Evolutionary conservation across 768 basidiomycete genomes (phyloP).

Genomic region (Kwoniella shandongensis): DNA sequence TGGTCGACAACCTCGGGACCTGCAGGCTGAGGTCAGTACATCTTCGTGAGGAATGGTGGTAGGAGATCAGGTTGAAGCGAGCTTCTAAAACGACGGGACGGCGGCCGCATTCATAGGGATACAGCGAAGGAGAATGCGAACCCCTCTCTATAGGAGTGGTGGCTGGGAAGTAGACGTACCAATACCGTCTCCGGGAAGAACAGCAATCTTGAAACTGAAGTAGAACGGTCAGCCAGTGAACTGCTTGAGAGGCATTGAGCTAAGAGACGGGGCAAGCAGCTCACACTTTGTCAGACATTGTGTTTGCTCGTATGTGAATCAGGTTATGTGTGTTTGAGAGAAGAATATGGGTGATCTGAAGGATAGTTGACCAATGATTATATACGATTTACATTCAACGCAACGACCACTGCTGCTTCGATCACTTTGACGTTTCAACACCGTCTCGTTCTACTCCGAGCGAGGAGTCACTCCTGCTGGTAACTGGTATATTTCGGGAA

Average conservation of each 20-base stretch:
- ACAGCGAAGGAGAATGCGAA: no score
- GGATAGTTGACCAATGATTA: no score
- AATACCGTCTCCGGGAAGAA: slow-evolving; percentile 96
- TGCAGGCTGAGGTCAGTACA: slow-evolving; percentile 39
- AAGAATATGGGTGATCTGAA: no score
- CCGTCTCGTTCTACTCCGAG: no score
- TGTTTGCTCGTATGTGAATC: slow-evolving; percentile 1
- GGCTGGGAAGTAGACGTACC: slow-evolving; percentile 63
- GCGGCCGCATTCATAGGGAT: not conserved
- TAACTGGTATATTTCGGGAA: no score
- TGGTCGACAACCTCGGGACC: slow-evolving; percentile 89
- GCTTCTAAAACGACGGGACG: not conserved
- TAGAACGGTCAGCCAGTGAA: not conserved
- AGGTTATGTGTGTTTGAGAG: no score
- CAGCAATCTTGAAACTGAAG: slow-evolving; percentile 76
- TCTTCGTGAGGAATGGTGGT: not conserved
- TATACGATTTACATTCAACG: no score
- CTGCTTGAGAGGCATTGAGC: no score
- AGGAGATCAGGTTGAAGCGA: not conserved
- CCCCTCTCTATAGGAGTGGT: no score
- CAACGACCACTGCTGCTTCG: no score
- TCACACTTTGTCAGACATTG: slow-evolving; percentile 38
- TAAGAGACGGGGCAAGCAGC: slow-evolving; percentile 3
- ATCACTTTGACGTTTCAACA: no score
- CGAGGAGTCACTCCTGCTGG: no score